These are phyloP conservation scores for Trichoderma parareesei DNA, from an alignment of 495 filamentous ascomycete species.

Conservation along the genomic window DNA sequence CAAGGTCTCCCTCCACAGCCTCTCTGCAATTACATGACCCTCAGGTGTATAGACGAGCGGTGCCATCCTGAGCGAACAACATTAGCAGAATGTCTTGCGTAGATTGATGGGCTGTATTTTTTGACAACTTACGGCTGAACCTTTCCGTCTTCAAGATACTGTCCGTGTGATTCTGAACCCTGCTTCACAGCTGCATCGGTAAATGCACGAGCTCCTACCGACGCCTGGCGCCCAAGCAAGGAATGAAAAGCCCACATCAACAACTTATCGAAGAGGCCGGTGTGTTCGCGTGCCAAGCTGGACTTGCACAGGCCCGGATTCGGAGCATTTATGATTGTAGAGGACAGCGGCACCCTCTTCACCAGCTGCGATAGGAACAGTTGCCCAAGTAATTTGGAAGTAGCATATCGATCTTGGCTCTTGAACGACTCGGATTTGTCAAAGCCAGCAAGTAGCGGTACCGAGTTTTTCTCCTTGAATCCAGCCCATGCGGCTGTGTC, in stretches of 20 bases:
- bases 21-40: constrained; percentile 6
- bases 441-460: neutral
- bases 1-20: constrained; percentile 20
- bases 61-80: neutral
- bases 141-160: constrained; percentile 18
- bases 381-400: constrained; percentile 32
- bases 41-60: constrained; percentile 6
- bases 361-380: constrained; percentile 32
- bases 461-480: constrained; percentile 14
- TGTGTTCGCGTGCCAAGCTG: neutral
- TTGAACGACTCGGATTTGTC: constrained; percentile 15
- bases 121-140: constrained; percentile 16
- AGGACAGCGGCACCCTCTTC: constrained; percentile 13
- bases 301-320: constrained; percentile 6
- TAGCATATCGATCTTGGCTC: constrained; percentile 22
- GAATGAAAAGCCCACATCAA: neutral
- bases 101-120: neutral
- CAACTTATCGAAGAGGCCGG: neutral
- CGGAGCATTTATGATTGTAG: constrained; percentile 7
- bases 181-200: constrained; percentile 16
- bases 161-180: constrained; percentile 16
- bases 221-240: neutral
- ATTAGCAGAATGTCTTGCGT: neutral
- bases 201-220: constrained; percentile 13
- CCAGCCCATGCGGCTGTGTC: constrained; percentile 24